These are phyloP conservation scores for Nothophytophthora sp. DNA, from an alignment of 352 stramenopile species.

Conservation along the genomic window DNA sequence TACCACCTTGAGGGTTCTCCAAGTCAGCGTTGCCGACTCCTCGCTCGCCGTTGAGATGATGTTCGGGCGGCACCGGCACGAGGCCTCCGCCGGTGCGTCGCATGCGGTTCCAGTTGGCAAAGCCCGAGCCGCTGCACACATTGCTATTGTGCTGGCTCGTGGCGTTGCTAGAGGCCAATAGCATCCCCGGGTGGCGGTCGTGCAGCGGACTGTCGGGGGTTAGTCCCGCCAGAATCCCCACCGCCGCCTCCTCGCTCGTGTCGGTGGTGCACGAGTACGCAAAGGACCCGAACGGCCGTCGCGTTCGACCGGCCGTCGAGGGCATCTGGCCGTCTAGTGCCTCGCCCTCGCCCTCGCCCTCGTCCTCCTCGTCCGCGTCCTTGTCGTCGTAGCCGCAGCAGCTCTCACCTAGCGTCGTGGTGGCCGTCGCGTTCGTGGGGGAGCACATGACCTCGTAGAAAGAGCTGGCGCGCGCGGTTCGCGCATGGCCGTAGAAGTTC, in stretches of 20 bases:
- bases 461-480: constrained; percentile 55
- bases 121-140: constrained; percentile 26
- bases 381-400: constrained; percentile 49
- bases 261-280: constrained; percentile 75
- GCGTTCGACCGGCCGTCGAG: constrained; percentile 11
- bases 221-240: constrained; percentile 9
- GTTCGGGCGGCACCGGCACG: constrained; percentile 39
- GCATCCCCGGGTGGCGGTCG: constrained; percentile 13
- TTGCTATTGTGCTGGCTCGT: background rate
- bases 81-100: constrained; percentile 32
- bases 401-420: constrained; percentile 61
- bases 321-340: no score
- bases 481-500: constrained; percentile 69
- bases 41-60: constrained; percentile 13
- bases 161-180: background rate
- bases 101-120: constrained; percentile 49
- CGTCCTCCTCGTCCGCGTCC: constrained; percentile 12
- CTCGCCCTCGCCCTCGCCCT: constrained; percentile 11
- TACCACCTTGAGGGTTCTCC: constrained; percentile 41
- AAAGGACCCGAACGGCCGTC: constrained; percentile 47
- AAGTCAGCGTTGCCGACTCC: constrained; percentile 3
- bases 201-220: constrained; percentile 20
- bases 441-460: constrained; percentile 87
- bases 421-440: constrained; percentile 51
- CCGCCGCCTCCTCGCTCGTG: constrained; percentile 51